Evolutionary conservation across 495 filamentous ascomycete genomes (phyloP).

Genomic region (Hypoxylon fuscum): DNA sequence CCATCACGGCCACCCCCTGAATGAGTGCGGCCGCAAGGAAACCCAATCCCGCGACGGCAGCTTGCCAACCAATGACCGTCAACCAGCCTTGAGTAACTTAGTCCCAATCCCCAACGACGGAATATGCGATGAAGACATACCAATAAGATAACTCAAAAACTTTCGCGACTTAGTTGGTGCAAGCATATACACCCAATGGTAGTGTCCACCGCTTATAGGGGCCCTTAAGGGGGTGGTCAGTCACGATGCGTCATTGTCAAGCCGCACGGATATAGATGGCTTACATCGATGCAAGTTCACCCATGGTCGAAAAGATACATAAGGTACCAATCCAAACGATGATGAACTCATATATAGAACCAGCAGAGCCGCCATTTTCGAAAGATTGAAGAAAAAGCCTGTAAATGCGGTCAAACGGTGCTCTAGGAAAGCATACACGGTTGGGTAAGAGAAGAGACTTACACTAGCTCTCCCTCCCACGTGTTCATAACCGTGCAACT

Average conservation of each 20-base stretch:
- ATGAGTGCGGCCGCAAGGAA: constrained; percentile 67
- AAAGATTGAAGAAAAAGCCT: constrained; percentile 11
- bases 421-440: not conserved
- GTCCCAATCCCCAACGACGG: not conserved
- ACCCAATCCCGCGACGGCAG: constrained; percentile 59
- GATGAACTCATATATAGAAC: constrained; percentile 44
- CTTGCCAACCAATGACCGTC: constrained; percentile 68
- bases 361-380: constrained; percentile 43
- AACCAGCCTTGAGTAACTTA: constrained; percentile 57
- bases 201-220: constrained; percentile 48
- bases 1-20: constrained; percentile 52
- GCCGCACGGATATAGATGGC: not conserved
- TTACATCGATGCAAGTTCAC: constrained; percentile 46
- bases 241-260: not conserved
- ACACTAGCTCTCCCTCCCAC: constrained; percentile 52
- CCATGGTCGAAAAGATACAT: constrained; percentile 35
- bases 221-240: constrained; percentile 21
- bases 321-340: constrained; percentile 40
- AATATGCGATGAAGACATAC: constrained; percentile 4
- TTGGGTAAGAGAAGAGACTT: constrained; percentile 11
- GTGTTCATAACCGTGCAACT: constrained; percentile 57
- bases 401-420: not conserved
- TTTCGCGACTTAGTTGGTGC: constrained; percentile 63
- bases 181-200: constrained; percentile 67
- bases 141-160: constrained; percentile 68